Percentiles rank a stretch among this genome's conserved stretches.
Conservation (phyloP, 2,329 filamentous ascomycete species). For the Paecilomyces variotii region DNA sequence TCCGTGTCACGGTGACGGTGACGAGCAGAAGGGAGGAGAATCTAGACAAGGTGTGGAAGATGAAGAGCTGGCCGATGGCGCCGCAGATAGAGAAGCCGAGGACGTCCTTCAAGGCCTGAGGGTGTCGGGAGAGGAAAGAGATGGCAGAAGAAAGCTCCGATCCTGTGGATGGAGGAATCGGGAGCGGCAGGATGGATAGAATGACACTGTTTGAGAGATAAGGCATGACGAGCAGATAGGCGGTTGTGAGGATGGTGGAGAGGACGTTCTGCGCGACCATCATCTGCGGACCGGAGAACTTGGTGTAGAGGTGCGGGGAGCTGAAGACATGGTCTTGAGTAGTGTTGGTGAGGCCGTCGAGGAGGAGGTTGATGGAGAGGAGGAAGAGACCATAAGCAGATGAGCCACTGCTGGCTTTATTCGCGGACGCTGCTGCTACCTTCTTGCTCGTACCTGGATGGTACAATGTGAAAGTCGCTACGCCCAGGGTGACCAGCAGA, state of each 20-base stretch:
- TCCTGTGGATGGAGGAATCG: slow-evolving; percentile 48
- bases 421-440: slow-evolving; percentile 32
- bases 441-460: slow-evolving; percentile 55
- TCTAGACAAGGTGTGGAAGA: slow-evolving; percentile 88
- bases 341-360: slow-evolving; percentile 92
- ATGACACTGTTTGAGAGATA: slow-evolving; percentile 62
- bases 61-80: slow-evolving; percentile 91
- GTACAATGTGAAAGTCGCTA: slow-evolving; percentile 91
- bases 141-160: slow-evolving; percentile 74
- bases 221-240: slow-evolving; percentile 71
- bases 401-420: slow-evolving; percentile 50
- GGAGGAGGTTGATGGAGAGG: slow-evolving; percentile 80
- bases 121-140: slow-evolving; percentile 71
- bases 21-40: slow-evolving; percentile 90
- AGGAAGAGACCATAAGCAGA: slow-evolving; percentile 69
- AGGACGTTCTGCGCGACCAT: slow-evolving; percentile 97
- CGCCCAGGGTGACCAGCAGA: slow-evolving; percentile 78
- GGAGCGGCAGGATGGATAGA: slow-evolving; percentile 59
- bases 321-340: slow-evolving; percentile 93
- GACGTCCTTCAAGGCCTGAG: slow-evolving; percentile 76
- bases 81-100: slow-evolving; percentile 84
- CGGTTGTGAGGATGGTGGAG: slow-evolving; percentile 65
- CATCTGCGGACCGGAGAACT: slow-evolving; percentile 92
- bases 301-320: slow-evolving; percentile 54
- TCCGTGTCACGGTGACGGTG: slow-evolving; percentile 92